Conservation (phyloP, 2,329 filamentous ascomycete species). For the Alternaria gaisen region DNA sequence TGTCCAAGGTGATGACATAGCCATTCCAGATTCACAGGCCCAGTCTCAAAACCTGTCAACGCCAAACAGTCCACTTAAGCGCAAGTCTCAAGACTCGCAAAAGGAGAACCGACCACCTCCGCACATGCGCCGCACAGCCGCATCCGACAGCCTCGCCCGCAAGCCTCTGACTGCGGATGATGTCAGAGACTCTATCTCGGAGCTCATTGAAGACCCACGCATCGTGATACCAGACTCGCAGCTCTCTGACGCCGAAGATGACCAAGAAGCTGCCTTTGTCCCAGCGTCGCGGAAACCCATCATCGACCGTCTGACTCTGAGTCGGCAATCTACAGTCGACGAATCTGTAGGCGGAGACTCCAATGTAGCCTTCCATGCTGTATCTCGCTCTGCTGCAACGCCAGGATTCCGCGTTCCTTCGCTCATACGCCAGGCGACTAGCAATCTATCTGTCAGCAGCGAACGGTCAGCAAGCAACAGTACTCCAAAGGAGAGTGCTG, state of each 20-base stretch:
- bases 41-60: slow-evolving; percentile 16
- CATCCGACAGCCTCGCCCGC: slow-evolving; percentile 61
- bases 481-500: slow-evolving; percentile 43
- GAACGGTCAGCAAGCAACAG: slow-evolving; percentile 46
- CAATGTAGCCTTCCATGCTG: slow-evolving; percentile 65
- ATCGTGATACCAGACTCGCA: slow-evolving; percentile 65
- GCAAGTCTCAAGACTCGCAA: slow-evolving; percentile 54
- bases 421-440: slow-evolving; percentile 77
- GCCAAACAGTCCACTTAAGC: slow-evolving; percentile 47
- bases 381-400: slow-evolving; percentile 48
- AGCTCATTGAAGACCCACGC: slow-evolving; percentile 74
- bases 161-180: slow-evolving; percentile 80
- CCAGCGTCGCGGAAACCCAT: slow-evolving; percentile 58
- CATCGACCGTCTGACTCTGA: slow-evolving; percentile 78
- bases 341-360: slow-evolving; percentile 41
- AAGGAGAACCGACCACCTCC: slow-evolving; percentile 62
- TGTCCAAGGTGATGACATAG: slow-evolving; percentile 21
- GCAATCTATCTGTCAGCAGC: slow-evolving; percentile 52
- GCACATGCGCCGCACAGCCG: slow-evolving; percentile 68
- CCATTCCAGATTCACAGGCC: slow-evolving; percentile 53
- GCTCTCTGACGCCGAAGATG: slow-evolving; percentile 50
- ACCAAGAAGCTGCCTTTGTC: slow-evolving; percentile 38
- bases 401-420: slow-evolving; percentile 71
- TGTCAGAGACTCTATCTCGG: slow-evolving; percentile 83
- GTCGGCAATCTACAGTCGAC: slow-evolving; percentile 58